These are phyloP conservation scores for Salix purpurea DNA, from an alignment of 345 rosid genomes.

Conservation along the genomic window DNA sequence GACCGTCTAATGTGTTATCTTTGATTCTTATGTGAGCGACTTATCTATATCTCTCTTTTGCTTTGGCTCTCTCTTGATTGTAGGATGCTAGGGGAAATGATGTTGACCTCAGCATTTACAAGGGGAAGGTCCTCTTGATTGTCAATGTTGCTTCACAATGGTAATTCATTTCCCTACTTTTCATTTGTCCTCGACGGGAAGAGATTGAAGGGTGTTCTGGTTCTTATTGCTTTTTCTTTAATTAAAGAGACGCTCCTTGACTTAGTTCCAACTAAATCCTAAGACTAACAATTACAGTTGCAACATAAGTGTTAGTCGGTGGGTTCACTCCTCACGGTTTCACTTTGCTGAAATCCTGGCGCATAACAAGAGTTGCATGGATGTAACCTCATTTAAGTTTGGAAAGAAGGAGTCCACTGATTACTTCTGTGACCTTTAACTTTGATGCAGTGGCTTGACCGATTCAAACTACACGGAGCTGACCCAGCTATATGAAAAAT, in stretches of 20 bases:
- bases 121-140: conserved; percentile 82
- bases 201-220: not conserved
- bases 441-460: conserved; percentile 73
- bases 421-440: not conserved
- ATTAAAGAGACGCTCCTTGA: not conserved
- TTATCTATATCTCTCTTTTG: too few species aligned
- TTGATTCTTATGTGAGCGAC: not conserved
- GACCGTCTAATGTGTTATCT: not conserved
- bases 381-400: too few species aligned
- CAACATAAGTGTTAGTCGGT: not conserved
- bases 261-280: not conserved
- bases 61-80: conserved; percentile 4
- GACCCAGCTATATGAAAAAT: conserved; percentile 64
- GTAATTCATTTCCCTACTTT: conserved; percentile 27
- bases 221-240: not conserved
- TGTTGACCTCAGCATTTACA: conserved; percentile 67
- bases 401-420: not conserved
- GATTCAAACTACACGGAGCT: conserved; percentile 90
- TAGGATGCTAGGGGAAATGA: conserved; percentile 81
- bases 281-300: not conserved
- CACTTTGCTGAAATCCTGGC: not conserved
- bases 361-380: not conserved
- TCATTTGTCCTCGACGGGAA: not conserved
- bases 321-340: not conserved
- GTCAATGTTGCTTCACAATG: conserved; percentile 98